Percentiles rank a stretch among this genome's conserved stretches.
Conservation (phyloP, 2,329 filamentous ascomycete species). For the Exophiala lecanii-corni region DNA sequence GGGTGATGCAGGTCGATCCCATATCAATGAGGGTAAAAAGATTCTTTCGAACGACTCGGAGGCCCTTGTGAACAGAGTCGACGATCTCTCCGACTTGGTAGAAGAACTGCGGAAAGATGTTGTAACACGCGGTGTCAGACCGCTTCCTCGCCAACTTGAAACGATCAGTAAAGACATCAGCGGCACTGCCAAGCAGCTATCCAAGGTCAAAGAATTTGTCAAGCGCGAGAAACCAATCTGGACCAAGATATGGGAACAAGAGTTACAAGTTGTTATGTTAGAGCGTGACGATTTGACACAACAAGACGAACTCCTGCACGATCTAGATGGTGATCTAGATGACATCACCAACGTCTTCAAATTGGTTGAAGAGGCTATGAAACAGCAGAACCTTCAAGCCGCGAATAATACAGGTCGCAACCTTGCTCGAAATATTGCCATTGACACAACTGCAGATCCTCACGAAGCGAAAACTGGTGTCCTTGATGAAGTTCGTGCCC, state of each 20-base stretch:
- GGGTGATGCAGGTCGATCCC: conserved; percentile 74
- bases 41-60: conserved; percentile 82
- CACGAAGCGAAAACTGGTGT: conserved; percentile 83
- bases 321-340: conserved; percentile 89
- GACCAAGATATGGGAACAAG: conserved; percentile 99
- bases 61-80: conserved; percentile 82
- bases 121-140: conserved; percentile 84
- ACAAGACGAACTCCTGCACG: conserved; percentile 90
- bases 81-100: conserved; percentile 94
- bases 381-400: conserved; percentile 78
- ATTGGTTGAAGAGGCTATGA: conserved; percentile 95
- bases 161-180: conserved; percentile 83
- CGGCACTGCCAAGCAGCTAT: conserved; percentile 75
- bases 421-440: conserved; percentile 45
- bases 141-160: conserved; percentile 84
- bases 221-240: conserved; percentile 89
- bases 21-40: conserved; percentile 84
- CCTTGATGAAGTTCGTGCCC: conserved; percentile 83
- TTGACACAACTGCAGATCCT: conserved; percentile 59
- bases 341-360: conserved; percentile 92
- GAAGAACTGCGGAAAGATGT: conserved; percentile 98
- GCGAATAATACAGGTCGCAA: conserved; percentile 28
- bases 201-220: conserved; percentile 90
- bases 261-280: conserved; percentile 91
- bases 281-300: conserved; percentile 91